phyloP scores from a whole-genome alignment of 768 basidiomycete genomes.

The Phallus indusiatus region DNA sequence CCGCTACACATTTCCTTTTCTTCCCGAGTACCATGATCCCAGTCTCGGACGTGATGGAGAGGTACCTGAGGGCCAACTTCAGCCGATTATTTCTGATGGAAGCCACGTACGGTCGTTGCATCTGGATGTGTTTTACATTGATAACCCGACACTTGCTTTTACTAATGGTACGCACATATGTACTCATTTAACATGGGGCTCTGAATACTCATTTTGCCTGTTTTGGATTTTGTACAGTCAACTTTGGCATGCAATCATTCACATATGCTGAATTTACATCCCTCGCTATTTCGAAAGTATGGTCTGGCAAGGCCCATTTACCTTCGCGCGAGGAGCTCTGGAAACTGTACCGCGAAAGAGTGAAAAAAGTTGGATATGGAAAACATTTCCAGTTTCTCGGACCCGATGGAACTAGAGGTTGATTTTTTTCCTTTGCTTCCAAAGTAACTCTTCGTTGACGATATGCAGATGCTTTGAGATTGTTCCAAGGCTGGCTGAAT shows the following conservation, averaged over 20 bases:
- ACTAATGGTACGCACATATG: constrained; percentile 22
- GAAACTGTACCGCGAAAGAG: constrained; percentile 23
- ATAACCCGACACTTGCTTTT: constrained; percentile 35
- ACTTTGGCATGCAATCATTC: constrained; percentile 32
- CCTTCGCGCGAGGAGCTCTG: constrained; percentile 25
- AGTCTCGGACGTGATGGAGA: background rate
- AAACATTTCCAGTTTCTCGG: constrained; percentile 29
- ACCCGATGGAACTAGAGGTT: constrained; percentile 21
- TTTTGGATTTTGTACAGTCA: constrained; percentile 18
- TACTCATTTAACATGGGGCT: background rate
- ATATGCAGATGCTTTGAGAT: constrained; percentile 20
- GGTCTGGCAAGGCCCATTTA: constrained; percentile 27
- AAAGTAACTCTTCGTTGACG: no score
- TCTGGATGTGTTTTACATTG: constrained; percentile 33
- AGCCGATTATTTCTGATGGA: constrained; percentile 29
- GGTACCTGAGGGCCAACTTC: background rate
- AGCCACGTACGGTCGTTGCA: constrained; percentile 31
- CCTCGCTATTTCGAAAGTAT: constrained; percentile 29
- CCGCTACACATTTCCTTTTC: constrained; percentile 36
- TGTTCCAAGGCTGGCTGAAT: constrained; percentile 32
- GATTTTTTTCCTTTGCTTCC: background rate
- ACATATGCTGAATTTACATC: constrained; percentile 29
- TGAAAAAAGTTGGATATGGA: constrained; percentile 28
- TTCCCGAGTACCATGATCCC: constrained; percentile 27
- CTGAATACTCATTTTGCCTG: background rate